Percentiles rank a stretch among this genome's conserved stretches.
Conservation (phyloP, 2,329 filamentous ascomycete species). For the Alternaria ethzedia region DNA sequence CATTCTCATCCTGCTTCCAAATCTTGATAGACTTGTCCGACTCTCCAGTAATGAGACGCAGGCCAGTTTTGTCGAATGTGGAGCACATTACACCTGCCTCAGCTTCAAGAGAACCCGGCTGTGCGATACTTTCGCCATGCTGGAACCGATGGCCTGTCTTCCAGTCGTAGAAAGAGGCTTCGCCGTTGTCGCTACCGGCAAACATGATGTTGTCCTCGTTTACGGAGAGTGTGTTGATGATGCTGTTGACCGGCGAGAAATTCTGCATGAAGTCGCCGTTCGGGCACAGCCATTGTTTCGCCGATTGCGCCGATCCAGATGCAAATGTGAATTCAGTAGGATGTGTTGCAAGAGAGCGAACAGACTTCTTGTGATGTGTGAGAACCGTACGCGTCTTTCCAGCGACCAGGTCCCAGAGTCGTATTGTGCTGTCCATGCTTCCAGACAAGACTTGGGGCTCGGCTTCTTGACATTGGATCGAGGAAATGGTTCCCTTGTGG, state of each 20-base stretch:
- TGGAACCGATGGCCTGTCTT: slow-evolving; percentile 95
- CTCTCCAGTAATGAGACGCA: slow-evolving; percentile 91
- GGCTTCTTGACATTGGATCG: slow-evolving; percentile 90
- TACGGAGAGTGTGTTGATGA: slow-evolving; percentile 91
- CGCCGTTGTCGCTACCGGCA: slow-evolving; percentile 93
- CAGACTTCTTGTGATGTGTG: slow-evolving; percentile 98
- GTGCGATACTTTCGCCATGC: slow-evolving; percentile 85
- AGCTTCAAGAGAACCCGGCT: slow-evolving; percentile 91
- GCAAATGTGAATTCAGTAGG: slow-evolving; percentile 97
- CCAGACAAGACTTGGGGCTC: slow-evolving; percentile 94
- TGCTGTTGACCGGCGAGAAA: slow-evolving; percentile 93
- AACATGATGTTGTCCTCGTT: slow-evolving; percentile 97
- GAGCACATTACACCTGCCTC: slow-evolving; percentile 95
- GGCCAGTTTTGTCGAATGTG: slow-evolving; percentile 86
- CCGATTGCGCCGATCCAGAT: slow-evolving; percentile 85
- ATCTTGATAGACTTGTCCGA: slow-evolving; percentile 93
- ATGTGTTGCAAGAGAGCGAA: slow-evolving; percentile 82
- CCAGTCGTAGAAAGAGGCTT: slow-evolving; percentile 99
- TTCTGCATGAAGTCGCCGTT: slow-evolving; percentile 99
- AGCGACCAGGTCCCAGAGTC: slow-evolving; percentile 91
- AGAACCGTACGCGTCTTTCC: slow-evolving; percentile 95
- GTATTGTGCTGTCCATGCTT: slow-evolving; percentile 73
- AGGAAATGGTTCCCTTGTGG: slow-evolving; percentile 88
- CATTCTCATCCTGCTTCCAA: slow-evolving; percentile 92
- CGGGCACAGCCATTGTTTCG: slow-evolving; percentile 99